phyloP scores from a whole-genome alignment of 306 rosid species.

The Citrullus colocynthis region DNA sequence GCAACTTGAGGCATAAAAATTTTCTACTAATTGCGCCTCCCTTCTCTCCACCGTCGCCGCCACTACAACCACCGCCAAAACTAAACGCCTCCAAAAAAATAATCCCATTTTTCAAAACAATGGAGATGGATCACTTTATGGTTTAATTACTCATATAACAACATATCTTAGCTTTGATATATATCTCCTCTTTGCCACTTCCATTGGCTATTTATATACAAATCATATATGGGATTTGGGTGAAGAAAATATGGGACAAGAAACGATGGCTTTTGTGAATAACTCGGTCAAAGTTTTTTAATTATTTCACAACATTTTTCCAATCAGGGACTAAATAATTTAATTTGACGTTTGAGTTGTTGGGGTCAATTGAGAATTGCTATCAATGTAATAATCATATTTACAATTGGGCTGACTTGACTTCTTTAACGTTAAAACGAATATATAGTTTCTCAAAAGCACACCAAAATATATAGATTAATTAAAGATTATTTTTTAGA shows the following conservation, averaged over 20 bases:
- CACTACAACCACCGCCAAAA: not conserved
- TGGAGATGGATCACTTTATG: too few relatives aligned
- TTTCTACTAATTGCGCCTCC: slow-evolving; percentile 35
- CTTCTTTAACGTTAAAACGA: not conserved
- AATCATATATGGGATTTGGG: not conserved
- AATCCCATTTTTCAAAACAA: not conserved
- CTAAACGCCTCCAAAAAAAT: not conserved
- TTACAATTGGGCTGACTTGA: not conserved
- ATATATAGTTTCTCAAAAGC: too few relatives aligned
- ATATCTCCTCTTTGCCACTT: too few relatives aligned
- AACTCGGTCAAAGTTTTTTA: not conserved
- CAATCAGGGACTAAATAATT: not conserved
- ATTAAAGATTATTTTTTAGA: too few relatives aligned
- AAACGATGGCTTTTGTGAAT: not conserved
- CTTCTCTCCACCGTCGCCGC: slow-evolving; percentile 6
- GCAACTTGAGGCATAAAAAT: slow-evolving; percentile 46
- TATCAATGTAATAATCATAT: not conserved
- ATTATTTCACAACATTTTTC: not conserved
- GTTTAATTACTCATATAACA: too few relatives aligned
- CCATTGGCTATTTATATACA: not conserved
- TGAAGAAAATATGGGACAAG: not conserved
- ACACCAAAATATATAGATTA: too few relatives aligned
- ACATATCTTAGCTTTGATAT: too few relatives aligned
- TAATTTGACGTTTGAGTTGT: not conserved
- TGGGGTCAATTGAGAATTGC: not conserved